Evolutionary conservation across 768 basidiomycete species (phyloP), one percentile per base, ranked within the genome.

Genomic region (Obba rivulosa): DNA sequence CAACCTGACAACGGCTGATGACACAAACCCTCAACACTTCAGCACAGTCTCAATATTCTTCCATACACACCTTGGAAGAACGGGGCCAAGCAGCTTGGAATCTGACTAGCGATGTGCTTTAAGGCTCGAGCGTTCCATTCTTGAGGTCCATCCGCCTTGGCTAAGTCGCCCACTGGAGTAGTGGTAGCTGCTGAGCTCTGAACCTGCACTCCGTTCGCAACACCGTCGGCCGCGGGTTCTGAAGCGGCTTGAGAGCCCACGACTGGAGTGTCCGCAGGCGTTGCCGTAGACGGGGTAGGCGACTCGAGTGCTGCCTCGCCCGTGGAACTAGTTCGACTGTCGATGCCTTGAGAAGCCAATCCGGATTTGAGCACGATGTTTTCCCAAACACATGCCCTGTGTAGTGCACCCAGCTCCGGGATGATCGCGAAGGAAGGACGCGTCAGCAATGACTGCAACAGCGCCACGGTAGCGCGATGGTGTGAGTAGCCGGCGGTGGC

Each of bases 381-480:
- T 67, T 95, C 91, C 87, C 89, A 91, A 5, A 91, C 78, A 51
- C 80, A 83, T 1, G 83, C 79, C 14, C 90, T 80, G 62, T 96
- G 92, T 5, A 97, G 69, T 39, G 77, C 66, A 3, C 93, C 95
- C 22, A 97, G 72, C 52, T 87, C 78, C 3, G 68, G 66, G 21
- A 98, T 67, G 22, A 91, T 77, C 52, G 81, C 72, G 16, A 79
- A 73, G 16, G 81, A 74, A 20, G 77, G 79, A 20, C 75, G 76
- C 18, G 72, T 76, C 75, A 85, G 84, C 41, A 96, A 66, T 3
- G 80, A 82, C 58, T 88, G 83, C 28, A 95, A 75, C 34, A 94
- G 72, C 2, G 80, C 71, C 8, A 85, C 81, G 1, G 87, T 81
- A 22, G 83, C 78, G 48, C 92, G 79, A 34, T 86, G 83, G 59